phyloP scores from a whole-genome alignment of 1,139 yeast species.

The Nakaseomyces uthaithaninus region DNA sequence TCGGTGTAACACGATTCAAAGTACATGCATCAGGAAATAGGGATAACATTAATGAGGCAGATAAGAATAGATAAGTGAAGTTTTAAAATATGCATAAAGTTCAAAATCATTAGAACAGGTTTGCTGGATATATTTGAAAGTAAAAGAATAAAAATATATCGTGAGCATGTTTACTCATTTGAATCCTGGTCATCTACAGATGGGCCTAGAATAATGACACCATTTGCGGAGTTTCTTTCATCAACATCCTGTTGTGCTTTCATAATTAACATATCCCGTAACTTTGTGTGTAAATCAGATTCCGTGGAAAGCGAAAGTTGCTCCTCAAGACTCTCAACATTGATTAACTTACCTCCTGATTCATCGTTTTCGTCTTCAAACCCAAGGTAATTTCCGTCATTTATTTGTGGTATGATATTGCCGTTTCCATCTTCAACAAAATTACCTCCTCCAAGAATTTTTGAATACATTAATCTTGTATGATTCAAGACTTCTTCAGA shows the following conservation, averaged over 20 bases:
- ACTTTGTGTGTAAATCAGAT: conserved; percentile 29
- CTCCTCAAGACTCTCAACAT: conserved; percentile 24
- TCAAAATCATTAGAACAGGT: too few species aligned
- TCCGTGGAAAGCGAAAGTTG: conserved; percentile 27
- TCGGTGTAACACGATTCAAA: too few species aligned
- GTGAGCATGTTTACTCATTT: too few species aligned
- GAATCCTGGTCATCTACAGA: conserved; percentile 11
- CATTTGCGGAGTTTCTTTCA: conserved; percentile 24
- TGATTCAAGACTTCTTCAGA: conserved; percentile 80
- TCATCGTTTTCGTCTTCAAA: conserved; percentile 6
- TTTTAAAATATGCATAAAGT: too few species aligned
- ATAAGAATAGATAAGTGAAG: too few species aligned
- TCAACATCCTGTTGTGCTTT: conserved; percentile 27
- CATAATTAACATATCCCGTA: conserved; percentile 25
- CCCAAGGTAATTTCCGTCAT: conserved; percentile 8
- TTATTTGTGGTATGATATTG: conserved; percentile 24
- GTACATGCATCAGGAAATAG: too few species aligned
- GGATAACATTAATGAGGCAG: too few species aligned
- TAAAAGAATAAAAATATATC: too few species aligned
- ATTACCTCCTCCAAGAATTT: conserved; percentile 66
- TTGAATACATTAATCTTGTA: conserved; percentile 89
- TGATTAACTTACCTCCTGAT: conserved; percentile 21
- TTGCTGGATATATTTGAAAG: too few species aligned
- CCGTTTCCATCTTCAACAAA: conserved; percentile 31
- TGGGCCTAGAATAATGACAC: conserved; percentile 31